Base-by-base conservation (phyloP, 352 stramenopile genomes). In the Phytophthora pistaciae region DNA sequence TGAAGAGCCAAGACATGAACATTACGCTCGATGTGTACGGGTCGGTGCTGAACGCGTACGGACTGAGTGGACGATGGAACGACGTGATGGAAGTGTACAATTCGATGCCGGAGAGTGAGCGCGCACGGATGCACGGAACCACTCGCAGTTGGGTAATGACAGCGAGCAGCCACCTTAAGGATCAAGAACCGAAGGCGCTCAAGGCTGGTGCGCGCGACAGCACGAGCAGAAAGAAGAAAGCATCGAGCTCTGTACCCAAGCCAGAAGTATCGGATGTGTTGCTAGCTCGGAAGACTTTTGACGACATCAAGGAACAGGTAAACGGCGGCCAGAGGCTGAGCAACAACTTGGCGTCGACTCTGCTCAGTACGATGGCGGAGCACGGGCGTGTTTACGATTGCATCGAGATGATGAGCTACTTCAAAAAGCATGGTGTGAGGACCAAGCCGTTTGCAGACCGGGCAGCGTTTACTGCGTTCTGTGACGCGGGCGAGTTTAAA, bases 401-500 rank as follows among this genome's bases (percentile, higher is more conserved):
- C 27, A 46, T 46, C 3, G 54, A 70, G 3, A 29, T 70, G 54
- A 18, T 70, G 9, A 48, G 21, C 8, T 64, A 64, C 42, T 64
- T 31, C 11, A 18, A 64, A 11, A 11, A 44, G 3, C 63, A 59
- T n/a, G 36, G 31, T 5, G 44, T 64, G 2, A 16, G 20, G 8
- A 14, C 40, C 0, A 60, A 64, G 16, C 33, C 14, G 11, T 27
- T 40, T 23, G 20, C 63, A 27, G 27, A 25, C 2, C 20, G 44
- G 21, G 21, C 46, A 25, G 63, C 13, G 23, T 58, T 70, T 7
- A 29, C n/a, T 23, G 31, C 38, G 1, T 58, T 64, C 29, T 92
- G 91, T 70, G 71, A 85, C 23, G 74, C 87, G 13, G 27, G 79
- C 42, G 74, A 87, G 67, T 92, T 77, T 64, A 64, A 76, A 7